Evolutionary conservation across 805 yeast species (phyloP), one percentile per base, ranked within the genome.

Genomic region (Wickerhamomyces subpelliculosus): DNA sequence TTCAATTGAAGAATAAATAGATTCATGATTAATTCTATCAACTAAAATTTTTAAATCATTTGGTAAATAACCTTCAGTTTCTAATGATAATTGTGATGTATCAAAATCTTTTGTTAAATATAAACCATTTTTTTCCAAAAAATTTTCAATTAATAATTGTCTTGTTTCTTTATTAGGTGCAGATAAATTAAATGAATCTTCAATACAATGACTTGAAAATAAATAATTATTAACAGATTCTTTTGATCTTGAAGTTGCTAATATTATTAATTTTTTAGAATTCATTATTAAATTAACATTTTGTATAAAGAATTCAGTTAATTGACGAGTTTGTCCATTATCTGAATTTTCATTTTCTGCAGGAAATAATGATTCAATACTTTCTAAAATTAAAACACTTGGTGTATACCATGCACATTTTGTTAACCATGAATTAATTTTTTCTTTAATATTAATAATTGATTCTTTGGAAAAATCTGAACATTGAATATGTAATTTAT

Each of bases 21-120:
- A 18, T 35, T 79, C 80, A 48, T 77, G 82, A 43, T 72, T 73
- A 4, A 81, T 73, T 47, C 95, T 70, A 44, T 85, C 95, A 24
- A 75, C 70, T 10, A 90, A 62, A 5, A 75, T 73, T 60, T 78
- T 75, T 41, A 90, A 55, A 57, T 90, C 98, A 20, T 78, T 76
- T 0, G 97, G 95, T 22, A 85, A 73, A 55, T 81, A 90, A 0
- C 97, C 97, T 49, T 90, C 97, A 0, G 95, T 84, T 37, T 80
- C 90, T 27, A 74, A 45, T 0, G 81, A 70, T 23, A 81, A 59
- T 45, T 78, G 81, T 20, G 70, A 60, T 10, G 72, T 40, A 32
- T 72, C 66, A 40, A 77, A 63, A 4, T 55, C 61, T 5, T 65
- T 54, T 25, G 72, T 67, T 20, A 71, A 56, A 1, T 41, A 27